Conservation (phyloP, 176 grass and related monocot species). For the bread wheat (Triticum aestivum) region IWGSC_CS_RefSeq_v2.1 NC_057812.1:298809690-298810189, state of each 20-base stretch:
- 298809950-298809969: constrained; percentile 21
- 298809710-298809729: neutral
- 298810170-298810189: neutral
- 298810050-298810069: neutral
- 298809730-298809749: neutral
- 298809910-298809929: neutral
- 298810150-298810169: neutral
- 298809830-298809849: constrained; percentile 48
- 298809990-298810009: neutral
- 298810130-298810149: neutral
- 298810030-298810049: neutral
- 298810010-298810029: too few relatives aligned
- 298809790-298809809: constrained; percentile 62
- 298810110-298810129: neutral
- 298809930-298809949: neutral
- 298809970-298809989: neutral
- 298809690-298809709: neutral
- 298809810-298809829: constrained; percentile 95
- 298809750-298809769: neutral
- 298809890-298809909: too few relatives aligned
- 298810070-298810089: neutral
- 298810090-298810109: neutral
- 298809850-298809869: constrained; percentile 27
- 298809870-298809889: neutral
- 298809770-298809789: too few relatives aligned